Conservation (phyloP, 768 basidiomycete species). For the Auriscalpium orientale region DNA sequence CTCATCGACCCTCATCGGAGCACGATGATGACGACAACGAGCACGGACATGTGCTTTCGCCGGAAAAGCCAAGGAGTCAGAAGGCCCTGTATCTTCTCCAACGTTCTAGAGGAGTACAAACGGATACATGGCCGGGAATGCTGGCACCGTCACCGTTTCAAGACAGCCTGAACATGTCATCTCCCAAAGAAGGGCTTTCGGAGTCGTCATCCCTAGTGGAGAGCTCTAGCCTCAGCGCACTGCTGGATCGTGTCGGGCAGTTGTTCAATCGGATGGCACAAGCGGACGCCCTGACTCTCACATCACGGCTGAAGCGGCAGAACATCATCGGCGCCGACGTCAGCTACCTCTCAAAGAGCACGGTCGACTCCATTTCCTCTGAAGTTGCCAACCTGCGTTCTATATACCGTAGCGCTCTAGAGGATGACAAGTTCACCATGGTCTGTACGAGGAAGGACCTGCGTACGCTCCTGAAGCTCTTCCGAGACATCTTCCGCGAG, state of each 20-base stretch:
- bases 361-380: conserved; percentile 62
- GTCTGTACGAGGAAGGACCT: conserved; percentile 74
- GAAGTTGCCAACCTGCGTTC: conserved; percentile 65
- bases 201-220: conserved; percentile 70
- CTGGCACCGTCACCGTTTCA: conserved; percentile 19
- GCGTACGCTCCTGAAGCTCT: conserved; percentile 70
- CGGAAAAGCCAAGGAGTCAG: background rate
- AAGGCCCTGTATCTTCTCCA: background rate
- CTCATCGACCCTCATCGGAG: conserved; percentile 18
- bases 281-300: conserved; percentile 82
- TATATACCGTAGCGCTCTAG: conserved; percentile 66
- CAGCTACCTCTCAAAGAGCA: conserved; percentile 76
- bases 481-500: conserved; percentile 80
- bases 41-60: conserved; percentile 1
- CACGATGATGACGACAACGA: conserved; percentile 3
- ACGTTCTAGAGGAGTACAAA: conserved; percentile 51
- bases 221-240: conserved; percentile 40
- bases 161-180: conserved; percentile 29
- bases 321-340: conserved; percentile 82
- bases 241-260: conserved; percentile 56
- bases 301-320: conserved; percentile 86
- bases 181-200: conserved; percentile 55
- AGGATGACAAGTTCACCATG: conserved; percentile 62
- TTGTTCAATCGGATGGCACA: conserved; percentile 59
- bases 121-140: conserved; percentile 37